A percentile compares a stretch with the other conserved stretches of the same genome.
These are phyloP conservation scores for Cylindrotheca closterium DNA, from an alignment of 108 stramenopile species.

Conservation along the genomic window DNA sequence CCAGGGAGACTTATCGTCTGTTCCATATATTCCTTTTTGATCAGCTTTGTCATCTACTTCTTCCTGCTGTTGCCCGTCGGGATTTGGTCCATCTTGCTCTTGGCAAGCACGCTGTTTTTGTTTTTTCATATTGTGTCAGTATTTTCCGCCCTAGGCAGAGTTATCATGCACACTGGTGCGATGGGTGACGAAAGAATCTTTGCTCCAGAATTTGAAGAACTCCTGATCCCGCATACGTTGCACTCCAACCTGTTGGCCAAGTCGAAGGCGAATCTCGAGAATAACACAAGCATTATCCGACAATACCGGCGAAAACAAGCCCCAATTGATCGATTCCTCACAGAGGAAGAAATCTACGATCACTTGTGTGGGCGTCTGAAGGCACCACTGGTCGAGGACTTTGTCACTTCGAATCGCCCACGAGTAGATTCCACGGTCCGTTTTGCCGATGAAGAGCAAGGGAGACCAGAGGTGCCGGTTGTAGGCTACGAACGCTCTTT, in stretches of 20 bases:
- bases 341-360: conserved; percentile 23
- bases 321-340: conserved; percentile 21
- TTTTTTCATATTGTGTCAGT: conserved; percentile 50
- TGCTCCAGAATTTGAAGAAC: conserved; percentile 37
- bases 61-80: conserved; percentile 43
- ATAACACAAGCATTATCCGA: conserved; percentile 42
- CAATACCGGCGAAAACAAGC: conserved; percentile 35
- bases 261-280: conserved; percentile 34
- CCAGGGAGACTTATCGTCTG: conserved; percentile 57
- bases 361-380: conserved; percentile 15
- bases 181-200: conserved; percentile 55
- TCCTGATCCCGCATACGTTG: conserved; percentile 35
- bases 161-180: conserved; percentile 69
- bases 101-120: conserved; percentile 20
- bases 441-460: conserved; percentile 33
- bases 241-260: conserved; percentile 40
- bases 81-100: conserved; percentile 21
- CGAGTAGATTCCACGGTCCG: conserved; percentile 40
- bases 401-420: conserved; percentile 6
- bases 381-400: not conserved
- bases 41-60: conserved; percentile 53
- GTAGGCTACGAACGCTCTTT: conserved; percentile 5
- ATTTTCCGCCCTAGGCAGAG: conserved; percentile 55
- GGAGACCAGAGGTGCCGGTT: not conserved
- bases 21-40: conserved; percentile 58